Percentiles rank a stretch among this genome's conserved stretches.
Conservation (phyloP, 768 basidiomycete species). For the Phanerochaete carnosa region DNA sequence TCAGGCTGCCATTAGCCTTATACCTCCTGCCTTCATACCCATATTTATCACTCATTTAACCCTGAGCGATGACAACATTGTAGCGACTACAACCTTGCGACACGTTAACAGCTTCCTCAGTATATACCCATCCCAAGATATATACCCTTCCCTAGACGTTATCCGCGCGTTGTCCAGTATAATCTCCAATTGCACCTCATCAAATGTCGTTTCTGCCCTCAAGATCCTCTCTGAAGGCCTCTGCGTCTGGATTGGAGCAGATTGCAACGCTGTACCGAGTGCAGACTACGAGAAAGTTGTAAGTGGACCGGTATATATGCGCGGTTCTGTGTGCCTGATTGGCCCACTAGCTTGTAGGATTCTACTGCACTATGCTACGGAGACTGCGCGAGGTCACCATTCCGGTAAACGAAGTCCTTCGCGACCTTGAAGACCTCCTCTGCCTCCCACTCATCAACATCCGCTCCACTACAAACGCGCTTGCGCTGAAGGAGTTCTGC, state of each 20-base stretch:
- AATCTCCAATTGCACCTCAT: not conserved
- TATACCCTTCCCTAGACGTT: not conserved
- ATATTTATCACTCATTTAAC: slow-evolving; percentile 3
- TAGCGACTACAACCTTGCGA: not conserved
- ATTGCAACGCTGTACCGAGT: slow-evolving; percentile 34
- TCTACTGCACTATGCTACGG: not conserved
- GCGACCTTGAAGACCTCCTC: not conserved
- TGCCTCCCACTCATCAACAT: not conserved
- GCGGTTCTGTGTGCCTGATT: not conserved
- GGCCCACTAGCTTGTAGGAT: not conserved
- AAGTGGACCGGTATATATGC: slow-evolving; percentile 15
- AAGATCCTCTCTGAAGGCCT: slow-evolving; percentile 35
- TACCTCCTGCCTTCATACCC: slow-evolving; percentile 3
- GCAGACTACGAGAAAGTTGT: slow-evolving; percentile 49
- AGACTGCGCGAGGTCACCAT: not conserved
- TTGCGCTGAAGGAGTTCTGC: not conserved
- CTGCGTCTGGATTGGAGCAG: slow-evolving; percentile 53
- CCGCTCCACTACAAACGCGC: not conserved
- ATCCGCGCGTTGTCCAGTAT: not conserved
- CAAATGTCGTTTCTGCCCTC: slow-evolving; percentile 16
- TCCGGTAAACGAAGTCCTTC: not conserved
- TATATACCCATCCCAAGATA: not conserved
- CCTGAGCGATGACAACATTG: not conserved
- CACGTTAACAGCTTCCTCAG: slow-evolving; percentile 5
- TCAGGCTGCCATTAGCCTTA: not conserved